Evolutionary conservation across 2,329 filamentous ascomycete species (phyloP).

Genomic region (Fusarium tricinctum): DNA sequence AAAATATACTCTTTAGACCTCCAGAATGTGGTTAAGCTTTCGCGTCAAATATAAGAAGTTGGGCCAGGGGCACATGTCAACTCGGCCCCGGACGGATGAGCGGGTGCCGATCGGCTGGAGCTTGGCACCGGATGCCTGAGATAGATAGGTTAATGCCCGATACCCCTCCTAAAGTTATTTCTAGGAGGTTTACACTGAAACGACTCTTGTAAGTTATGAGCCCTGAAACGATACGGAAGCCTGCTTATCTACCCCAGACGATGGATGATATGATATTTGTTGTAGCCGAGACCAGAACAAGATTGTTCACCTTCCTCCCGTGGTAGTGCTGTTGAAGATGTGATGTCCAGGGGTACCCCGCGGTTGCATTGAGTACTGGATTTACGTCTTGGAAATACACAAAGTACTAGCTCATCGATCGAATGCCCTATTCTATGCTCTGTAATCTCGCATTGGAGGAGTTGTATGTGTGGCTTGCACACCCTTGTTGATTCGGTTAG

Average conservation of each 20-base stretch:
- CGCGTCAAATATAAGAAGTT: constrained; percentile 11
- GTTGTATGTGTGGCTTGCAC: neutral
- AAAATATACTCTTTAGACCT: neutral
- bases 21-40: neutral
- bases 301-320: neutral
- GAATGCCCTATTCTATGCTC: too few relatives aligned
- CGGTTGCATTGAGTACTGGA: constrained; percentile 9
- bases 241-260: neutral
- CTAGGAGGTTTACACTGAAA: constrained; percentile 10
- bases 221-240: neutral
- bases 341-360: constrained; percentile 17
- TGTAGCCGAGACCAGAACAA: neutral
- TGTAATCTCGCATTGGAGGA: neutral
- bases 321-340: neutral
- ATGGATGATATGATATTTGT: constrained; percentile 8
- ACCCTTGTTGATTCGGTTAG: neutral
- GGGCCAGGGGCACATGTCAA: constrained; percentile 39
- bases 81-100: constrained; percentile 39
- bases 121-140: constrained; percentile 31
- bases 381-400: neutral
- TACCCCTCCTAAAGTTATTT: neutral
- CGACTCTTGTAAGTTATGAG: constrained; percentile 8
- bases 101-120: constrained; percentile 45
- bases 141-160: constrained; percentile 34
- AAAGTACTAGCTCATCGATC: neutral